Evolutionary conservation across 805 yeast species (phyloP).

Genomic region (Priceomyces carsonii): DNA sequence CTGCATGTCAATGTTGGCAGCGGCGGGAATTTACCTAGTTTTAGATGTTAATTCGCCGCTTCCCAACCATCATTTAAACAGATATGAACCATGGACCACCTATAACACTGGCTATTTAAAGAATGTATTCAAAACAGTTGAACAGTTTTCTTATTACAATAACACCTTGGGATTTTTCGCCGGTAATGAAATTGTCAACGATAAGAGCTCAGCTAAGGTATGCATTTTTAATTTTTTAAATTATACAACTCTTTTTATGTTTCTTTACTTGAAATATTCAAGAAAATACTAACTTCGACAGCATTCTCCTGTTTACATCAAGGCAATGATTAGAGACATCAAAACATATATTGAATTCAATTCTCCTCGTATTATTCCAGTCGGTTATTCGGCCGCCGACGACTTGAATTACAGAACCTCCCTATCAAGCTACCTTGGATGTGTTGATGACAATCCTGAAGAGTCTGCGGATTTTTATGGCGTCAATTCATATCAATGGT

Average conservation of each 20-base stretch:
- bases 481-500: constrained; percentile 80
- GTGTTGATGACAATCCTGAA: constrained; percentile 52
- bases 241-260: neutral
- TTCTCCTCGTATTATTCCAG: constrained; percentile 70
- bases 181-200: constrained; percentile 89
- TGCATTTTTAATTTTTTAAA: constrained; percentile 2
- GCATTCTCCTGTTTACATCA: constrained; percentile 71
- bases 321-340: constrained; percentile 79
- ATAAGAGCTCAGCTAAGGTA: constrained; percentile 60
- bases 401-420: constrained; percentile 77
- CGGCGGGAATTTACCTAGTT: constrained; percentile 89
- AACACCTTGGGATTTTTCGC: constrained; percentile 91
- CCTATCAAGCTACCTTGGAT: constrained; percentile 77
- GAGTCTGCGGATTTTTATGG: constrained; percentile 80
- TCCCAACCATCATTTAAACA: constrained; percentile 72
- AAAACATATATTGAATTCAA: constrained; percentile 65
- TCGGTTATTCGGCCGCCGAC: constrained; percentile 97
- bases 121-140: constrained; percentile 76
- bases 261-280: neutral
- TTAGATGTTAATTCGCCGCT: constrained; percentile 91
- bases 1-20: constrained; percentile 89
- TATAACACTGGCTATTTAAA: constrained; percentile 69
- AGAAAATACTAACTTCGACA: constrained; percentile 8
- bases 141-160: constrained; percentile 79
- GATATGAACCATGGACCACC: constrained; percentile 93